A percentile compares a stretch with the other conserved stretches of the same genome.
phyloP scores from a whole-genome alignment of 2,329 filamentous ascomycete species.

The Fusarium neocosmosporiellum region DNA sequence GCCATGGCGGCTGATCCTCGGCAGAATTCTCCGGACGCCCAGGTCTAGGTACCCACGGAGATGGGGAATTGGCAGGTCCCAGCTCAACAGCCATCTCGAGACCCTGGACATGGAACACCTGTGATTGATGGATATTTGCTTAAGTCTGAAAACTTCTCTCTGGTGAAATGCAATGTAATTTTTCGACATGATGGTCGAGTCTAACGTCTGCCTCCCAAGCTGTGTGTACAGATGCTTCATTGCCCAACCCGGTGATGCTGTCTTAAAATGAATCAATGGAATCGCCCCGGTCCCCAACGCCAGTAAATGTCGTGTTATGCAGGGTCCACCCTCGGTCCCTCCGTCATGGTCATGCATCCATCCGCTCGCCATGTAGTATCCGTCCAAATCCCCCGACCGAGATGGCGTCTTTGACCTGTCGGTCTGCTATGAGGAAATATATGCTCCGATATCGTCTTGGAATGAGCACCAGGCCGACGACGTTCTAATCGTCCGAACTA shows the following conservation, averaged over 20 bases:
- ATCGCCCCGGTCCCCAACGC: slow-evolving; percentile 35
- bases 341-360: slow-evolving; percentile 16
- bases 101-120: neutral
- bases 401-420: neutral
- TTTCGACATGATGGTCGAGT: slow-evolving; percentile 12
- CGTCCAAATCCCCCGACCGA: slow-evolving; percentile 1
- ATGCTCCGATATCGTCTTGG: slow-evolving; percentile 1
- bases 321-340: slow-evolving; percentile 23
- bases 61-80: neutral
- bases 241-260: slow-evolving; percentile 33
- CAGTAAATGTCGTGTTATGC: slow-evolving; percentile 39
- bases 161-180: neutral
- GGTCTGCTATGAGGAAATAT: neutral
- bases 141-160: neutral
- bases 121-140: neutral
- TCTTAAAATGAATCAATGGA: slow-evolving; percentile 24
- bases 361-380: slow-evolving; percentile 11
- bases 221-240: slow-evolving; percentile 34
- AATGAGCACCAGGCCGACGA: slow-evolving; percentile 4
- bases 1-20: slow-evolving; percentile 31
- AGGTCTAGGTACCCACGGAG: neutral
- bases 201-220: slow-evolving; percentile 23
- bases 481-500: slow-evolving; percentile 14
- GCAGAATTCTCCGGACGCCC: slow-evolving; percentile 19
- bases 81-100: neutral